Evolutionary conservation across 179 eudicot genomes (phyloP).

Genomic region (Beta macrorhiza): DNA sequence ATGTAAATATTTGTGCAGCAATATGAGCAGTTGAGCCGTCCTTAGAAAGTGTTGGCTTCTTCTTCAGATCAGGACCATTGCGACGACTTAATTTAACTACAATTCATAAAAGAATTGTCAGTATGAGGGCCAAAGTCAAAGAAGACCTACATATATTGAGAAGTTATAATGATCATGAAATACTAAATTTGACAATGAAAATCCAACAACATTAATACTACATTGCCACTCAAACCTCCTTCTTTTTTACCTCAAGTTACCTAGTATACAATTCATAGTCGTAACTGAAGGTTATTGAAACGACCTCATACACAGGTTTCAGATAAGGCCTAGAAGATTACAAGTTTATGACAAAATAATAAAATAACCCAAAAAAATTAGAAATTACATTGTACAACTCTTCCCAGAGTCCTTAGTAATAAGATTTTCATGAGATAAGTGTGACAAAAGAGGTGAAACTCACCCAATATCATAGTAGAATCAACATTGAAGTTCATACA

Average conservation of each 20-base stretch:
- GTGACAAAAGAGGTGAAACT: no score
- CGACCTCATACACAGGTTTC: neutral
- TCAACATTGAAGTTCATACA: no score
- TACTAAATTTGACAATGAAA: neutral
- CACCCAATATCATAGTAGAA: no score
- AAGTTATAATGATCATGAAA: neutral
- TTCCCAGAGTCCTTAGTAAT: neutral
- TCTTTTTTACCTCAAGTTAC: neutral
- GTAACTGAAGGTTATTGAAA: neutral
- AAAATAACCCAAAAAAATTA: neutral
- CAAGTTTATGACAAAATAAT: neutral
- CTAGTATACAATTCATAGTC: neutral
- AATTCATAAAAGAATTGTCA: conserved; percentile 4
- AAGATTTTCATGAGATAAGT: neutral
- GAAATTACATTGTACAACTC: neutral
- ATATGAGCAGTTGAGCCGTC: conserved; percentile 73
- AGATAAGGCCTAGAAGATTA: neutral
- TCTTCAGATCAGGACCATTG: conserved; percentile 62
- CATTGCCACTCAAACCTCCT: neutral
- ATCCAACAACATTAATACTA: neutral
- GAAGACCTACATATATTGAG: neutral
- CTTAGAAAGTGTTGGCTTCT: conserved; percentile 56
- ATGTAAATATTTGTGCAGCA: conserved; percentile 89
- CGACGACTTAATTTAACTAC: conserved; percentile 67
- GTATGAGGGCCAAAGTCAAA: conserved; percentile 9